Percentiles rank a stretch among this genome's conserved stretches.
Conservation (phyloP, 2,329 filamentous ascomycete species). For the Aspergillus tanneri region DNA sequence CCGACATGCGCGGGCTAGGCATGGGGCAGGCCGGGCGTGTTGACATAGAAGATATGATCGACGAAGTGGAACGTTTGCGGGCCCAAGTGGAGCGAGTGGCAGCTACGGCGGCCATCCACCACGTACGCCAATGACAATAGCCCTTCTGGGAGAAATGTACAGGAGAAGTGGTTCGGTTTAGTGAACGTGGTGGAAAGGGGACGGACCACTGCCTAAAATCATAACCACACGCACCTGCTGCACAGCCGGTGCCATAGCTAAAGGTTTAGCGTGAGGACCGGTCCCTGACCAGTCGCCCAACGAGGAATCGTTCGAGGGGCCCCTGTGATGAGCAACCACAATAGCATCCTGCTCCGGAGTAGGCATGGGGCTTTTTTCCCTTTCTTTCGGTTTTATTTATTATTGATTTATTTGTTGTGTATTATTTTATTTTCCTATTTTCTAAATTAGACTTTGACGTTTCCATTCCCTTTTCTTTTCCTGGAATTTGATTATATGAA, state of each 20-base stretch:
- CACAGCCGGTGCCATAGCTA: constrained; percentile 12
- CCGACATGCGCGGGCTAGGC: constrained; percentile 25
- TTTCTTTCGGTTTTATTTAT: background rate
- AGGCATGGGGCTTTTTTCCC: too few species aligned
- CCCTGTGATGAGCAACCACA: too few species aligned
- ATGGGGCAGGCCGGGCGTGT: constrained; percentile 22
- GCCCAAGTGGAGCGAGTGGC: constrained; percentile 36
- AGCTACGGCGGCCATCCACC: constrained; percentile 28
- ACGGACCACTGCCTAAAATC: constrained; percentile 7
- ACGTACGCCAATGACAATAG: constrained; percentile 16
- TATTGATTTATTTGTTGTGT: background rate
- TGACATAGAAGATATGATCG: constrained; percentile 34
- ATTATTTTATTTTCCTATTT: constrained; percentile 4
- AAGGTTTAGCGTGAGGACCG: constrained; percentile 16
- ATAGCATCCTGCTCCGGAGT: too few species aligned
- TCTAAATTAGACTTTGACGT: background rate
- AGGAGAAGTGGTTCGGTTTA: background rate
- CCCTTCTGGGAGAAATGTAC: constrained; percentile 1
- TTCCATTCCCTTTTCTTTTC: background rate
- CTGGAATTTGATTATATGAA: background rate
- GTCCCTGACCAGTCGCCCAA: constrained; percentile 11
- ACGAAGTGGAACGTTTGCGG: constrained; percentile 37
- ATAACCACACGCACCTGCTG: constrained; percentile 19
- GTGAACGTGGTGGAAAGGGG: constrained; percentile 4
- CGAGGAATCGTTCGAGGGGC: background rate